Evolutionary conservation across 768 basidiomycete genomes (phyloP).

Genomic region (Leccinum aurantiacum): DNA sequence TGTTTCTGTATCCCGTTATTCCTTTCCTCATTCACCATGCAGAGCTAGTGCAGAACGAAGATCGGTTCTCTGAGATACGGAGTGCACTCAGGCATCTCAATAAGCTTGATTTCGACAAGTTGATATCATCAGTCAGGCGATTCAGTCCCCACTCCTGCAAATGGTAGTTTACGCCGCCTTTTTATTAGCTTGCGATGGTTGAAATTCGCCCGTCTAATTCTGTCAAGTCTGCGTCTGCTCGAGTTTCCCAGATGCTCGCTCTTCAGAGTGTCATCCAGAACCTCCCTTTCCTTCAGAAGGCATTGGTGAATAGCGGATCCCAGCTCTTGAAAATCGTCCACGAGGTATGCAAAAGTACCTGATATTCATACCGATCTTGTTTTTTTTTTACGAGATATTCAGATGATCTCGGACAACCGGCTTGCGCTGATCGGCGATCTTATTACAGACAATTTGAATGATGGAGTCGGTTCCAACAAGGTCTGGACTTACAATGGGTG

Average conservation of each 20-base stretch:
- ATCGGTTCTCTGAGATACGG: constrained; percentile 64
- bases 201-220: constrained; percentile 54
- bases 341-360: constrained; percentile 42
- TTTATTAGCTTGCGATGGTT: constrained; percentile 59
- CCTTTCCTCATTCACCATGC: constrained; percentile 6
- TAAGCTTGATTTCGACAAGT: constrained; percentile 85
- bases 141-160: not conserved
- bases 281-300: constrained; percentile 60
- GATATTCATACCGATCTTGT: not conserved
- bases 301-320: constrained; percentile 57
- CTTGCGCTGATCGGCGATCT: constrained; percentile 59
- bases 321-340: constrained; percentile 61
- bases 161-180: not conserved
- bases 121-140: constrained; percentile 62
- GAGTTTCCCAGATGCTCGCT: constrained; percentile 77
- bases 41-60: constrained; percentile 80
- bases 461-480: constrained; percentile 61
- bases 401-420: constrained; percentile 79
- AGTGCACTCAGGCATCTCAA: constrained; percentile 69
- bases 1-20: not conserved
- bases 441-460: constrained; percentile 69
- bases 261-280: constrained; percentile 71
- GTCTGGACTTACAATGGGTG: constrained; percentile 34
- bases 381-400: not conserved
- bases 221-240: constrained; percentile 63